Base-by-base conservation (phyloP, 106 monocot species). In the Allium fistulosum region DNA sequence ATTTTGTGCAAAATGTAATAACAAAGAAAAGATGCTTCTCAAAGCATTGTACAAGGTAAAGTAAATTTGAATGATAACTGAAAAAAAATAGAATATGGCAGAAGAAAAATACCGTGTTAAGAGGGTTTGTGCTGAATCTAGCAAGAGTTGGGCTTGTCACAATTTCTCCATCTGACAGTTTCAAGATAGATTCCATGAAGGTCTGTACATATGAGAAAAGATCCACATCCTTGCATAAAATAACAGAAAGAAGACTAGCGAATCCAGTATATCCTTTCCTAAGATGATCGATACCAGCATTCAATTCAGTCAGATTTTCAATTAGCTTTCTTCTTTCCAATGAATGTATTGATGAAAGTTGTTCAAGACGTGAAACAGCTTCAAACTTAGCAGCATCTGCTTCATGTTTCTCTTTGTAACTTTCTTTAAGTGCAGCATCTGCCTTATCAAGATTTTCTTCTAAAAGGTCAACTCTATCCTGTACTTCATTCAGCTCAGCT, bases 401-500 rank as follows among this genome's bases (percentile, higher is more conserved):
- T 52, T 28, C 71, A 64, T 74, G 74, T 62, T 58, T 84, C 67
- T 91, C 71, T 71, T 48, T 82, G 49, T 74, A 80, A 66, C 46
- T 74, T 75, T 84, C 76, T 62, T 56, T 17, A 58, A 85, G 69
- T 73, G 74, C 71, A 57, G 66, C 70, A 71, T 85, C 75, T 51
- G 69, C 55, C 58, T 78, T 86, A 4, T 46, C 70, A 67, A 97
- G 75, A 58, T 93, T 83, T 69, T 93, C 97, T 67, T 93, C 92
- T 26, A 99, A 81, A 37, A 63, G 49, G 59, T 99, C 97, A 71
- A 55, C 73, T 76, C 97, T 90, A 64, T 99, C 97, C 70, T 99
- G 97, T 26, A 90, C 89, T 79, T 99, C 93, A 85, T 92, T 99
- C 73, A 99, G 76, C 70, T 99, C 97, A 52, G 76, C 78, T 73